These are phyloP conservation scores for Poronia punctata DNA, from an alignment of 495 filamentous ascomycete genomes.

Conservation along the genomic window DNA sequence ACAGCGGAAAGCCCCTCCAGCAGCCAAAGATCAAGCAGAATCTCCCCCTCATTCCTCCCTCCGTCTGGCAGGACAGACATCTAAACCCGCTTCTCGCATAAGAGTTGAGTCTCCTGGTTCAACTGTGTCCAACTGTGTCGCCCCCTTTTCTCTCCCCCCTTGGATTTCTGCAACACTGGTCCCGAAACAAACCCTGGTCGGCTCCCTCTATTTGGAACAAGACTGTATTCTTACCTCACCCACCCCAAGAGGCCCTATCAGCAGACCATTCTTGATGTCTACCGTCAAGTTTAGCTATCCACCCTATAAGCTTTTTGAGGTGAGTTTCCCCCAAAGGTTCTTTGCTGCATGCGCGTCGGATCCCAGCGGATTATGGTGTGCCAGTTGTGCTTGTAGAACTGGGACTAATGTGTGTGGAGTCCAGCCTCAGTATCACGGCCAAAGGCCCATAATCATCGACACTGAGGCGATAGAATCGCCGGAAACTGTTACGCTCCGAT, in stretches of 20 bases:
- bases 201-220: conserved; percentile 18
- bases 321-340: conserved; percentile 30
- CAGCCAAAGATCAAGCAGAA: conserved; percentile 7
- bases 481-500: conserved; percentile 41
- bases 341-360: neutral
- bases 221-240: conserved; percentile 4
- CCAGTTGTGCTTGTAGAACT: neutral
- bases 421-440: conserved; percentile 41
- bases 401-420: conserved; percentile 3
- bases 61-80: conserved; percentile 1
- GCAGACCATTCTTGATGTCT: conserved; percentile 43
- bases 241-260: conserved; percentile 8
- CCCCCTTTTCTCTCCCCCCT: conserved; percentile 4
- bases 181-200: conserved; percentile 25
- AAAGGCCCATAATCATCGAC: conserved; percentile 44
- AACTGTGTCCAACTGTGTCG: neutral
- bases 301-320: conserved; percentile 46
- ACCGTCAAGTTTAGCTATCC: conserved; percentile 40
- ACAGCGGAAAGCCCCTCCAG: conserved; percentile 5
- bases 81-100: conserved; percentile 4
- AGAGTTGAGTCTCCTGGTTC: neutral
- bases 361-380: too few species aligned
- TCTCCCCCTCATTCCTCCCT: conserved; percentile 9
- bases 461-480: conserved; percentile 40
- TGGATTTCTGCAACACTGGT: conserved; percentile 18